Conservation (phyloP, 2,329 filamentous ascomycete species). For the Cercospora zeae-maydis region DNA sequence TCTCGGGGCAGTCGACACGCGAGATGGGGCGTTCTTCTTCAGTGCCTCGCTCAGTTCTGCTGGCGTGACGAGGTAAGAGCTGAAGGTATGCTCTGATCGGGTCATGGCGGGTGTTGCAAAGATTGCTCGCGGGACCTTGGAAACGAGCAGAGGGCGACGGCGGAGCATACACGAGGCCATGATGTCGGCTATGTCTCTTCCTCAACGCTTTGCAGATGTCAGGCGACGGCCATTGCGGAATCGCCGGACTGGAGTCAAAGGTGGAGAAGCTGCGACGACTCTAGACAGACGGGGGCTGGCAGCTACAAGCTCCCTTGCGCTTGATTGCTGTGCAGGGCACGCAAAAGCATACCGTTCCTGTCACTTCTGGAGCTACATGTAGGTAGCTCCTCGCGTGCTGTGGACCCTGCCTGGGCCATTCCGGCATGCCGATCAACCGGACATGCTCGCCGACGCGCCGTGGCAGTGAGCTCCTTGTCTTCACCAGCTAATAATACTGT, state of each 20-base stretch:
- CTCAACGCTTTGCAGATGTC: slow-evolving; percentile 7
- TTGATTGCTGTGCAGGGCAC: slow-evolving; percentile 1
- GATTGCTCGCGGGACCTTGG: slow-evolving; percentile 2
- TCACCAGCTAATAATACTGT: too few species aligned
- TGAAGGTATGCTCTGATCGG: slow-evolving; percentile 51
- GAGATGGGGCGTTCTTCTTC: slow-evolving; percentile 73
- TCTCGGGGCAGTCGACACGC: slow-evolving; percentile 75
- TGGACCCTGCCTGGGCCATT: background rate
- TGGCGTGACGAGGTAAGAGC: slow-evolving; percentile 82
- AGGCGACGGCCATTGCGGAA: slow-evolving; percentile 3
- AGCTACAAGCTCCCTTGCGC: slow-evolving; percentile 4
- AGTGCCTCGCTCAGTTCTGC: slow-evolving; percentile 77
- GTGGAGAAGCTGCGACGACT: slow-evolving; percentile 5
- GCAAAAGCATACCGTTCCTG: slow-evolving; percentile 4
- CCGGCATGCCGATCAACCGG: background rate
- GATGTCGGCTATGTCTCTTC: background rate
- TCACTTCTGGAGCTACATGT: background rate
- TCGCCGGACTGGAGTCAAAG: slow-evolving; percentile 10
- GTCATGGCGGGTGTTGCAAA: slow-evolving; percentile 32
- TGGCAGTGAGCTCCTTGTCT: background rate
- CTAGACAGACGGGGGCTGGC: background rate
- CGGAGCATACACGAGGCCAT: slow-evolving; percentile 12
- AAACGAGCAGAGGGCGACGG: slow-evolving; percentile 8
- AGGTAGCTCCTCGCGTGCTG: background rate
- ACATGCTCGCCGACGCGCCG: background rate